phyloP scores from a whole-genome alignment of 371 early-diverging fungal species.

The Saksenaea vasiformis region DNA sequence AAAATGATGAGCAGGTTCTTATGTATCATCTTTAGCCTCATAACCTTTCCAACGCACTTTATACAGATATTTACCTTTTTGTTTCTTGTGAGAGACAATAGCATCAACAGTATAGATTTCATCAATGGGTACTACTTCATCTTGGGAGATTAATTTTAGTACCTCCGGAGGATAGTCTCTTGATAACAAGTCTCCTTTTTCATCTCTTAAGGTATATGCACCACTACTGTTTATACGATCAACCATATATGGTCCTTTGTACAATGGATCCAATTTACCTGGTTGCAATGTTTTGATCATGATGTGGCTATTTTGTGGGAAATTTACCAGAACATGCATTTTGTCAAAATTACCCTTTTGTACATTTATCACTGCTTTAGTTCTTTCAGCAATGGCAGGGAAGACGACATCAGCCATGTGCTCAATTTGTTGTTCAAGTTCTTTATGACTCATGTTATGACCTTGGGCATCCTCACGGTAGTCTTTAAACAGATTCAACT shows the following conservation, averaged over 20 bases:
- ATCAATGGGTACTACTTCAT: slow-evolving; percentile 5
- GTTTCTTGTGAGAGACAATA: slow-evolving; percentile 1
- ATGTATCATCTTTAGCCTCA: slow-evolving; percentile 21
- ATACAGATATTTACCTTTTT: slow-evolving; percentile 13
- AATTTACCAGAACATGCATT: slow-evolving; percentile 9
- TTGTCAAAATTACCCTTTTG: slow-evolving; percentile 12
- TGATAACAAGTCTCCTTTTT: slow-evolving; percentile 11
- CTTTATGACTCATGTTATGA: not conserved
- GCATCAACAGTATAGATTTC: slow-evolving; percentile 10
- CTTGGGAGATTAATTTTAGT: slow-evolving; percentile 16
- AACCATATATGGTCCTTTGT: slow-evolving; percentile 20
- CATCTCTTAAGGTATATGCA: slow-evolving; percentile 15
- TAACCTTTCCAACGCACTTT: slow-evolving; percentile 24
- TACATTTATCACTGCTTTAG: slow-evolving; percentile 4
- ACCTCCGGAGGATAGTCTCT: slow-evolving; percentile 18
- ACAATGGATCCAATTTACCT: slow-evolving; percentile 6
- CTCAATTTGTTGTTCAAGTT: slow-evolving; percentile 14
- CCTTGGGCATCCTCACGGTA: not conserved
- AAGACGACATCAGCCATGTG: slow-evolving; percentile 22
- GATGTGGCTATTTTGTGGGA: no score
- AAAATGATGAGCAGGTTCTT: slow-evolving; percentile 23
- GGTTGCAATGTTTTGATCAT: not conserved
- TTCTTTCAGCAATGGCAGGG: slow-evolving; percentile 23
- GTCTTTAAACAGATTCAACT: slow-evolving; percentile 20
- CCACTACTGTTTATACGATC: slow-evolving; percentile 16